These are phyloP conservation scores for Cryphonectria nitschkei DNA, from an alignment of 2,329 filamentous ascomycete species.

Conservation along the genomic window DNA sequence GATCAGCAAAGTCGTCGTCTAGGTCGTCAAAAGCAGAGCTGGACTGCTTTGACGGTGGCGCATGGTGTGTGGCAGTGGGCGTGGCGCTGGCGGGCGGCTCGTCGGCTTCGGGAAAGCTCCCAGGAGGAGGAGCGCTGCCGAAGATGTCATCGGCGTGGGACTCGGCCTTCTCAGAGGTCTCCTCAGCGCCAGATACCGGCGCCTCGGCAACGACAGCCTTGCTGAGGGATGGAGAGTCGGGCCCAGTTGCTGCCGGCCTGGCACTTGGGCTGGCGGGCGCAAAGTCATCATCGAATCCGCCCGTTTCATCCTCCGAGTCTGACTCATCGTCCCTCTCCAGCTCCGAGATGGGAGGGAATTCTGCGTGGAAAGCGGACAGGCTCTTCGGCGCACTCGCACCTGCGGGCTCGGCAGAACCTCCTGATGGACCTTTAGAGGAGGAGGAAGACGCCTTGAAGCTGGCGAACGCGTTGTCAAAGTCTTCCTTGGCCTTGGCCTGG, in stretches of 20 bases:
- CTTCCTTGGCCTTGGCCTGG: conserved; percentile 69
- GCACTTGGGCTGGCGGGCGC: conserved; percentile 61
- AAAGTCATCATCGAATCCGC: conserved; percentile 94
- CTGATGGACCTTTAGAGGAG: conserved; percentile 41
- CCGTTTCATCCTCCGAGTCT: conserved; percentile 75
- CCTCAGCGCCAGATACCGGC: conserved; percentile 18
- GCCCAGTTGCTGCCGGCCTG: conserved; percentile 36
- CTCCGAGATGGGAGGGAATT: conserved; percentile 94
- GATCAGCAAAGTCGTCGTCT: conserved; percentile 79
- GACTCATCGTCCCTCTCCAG: conserved; percentile 83
- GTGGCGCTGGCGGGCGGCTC: conserved; percentile 39
- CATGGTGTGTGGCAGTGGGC: conserved; percentile 37
- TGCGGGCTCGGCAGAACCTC: conserved; percentile 7
- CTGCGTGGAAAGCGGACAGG: conserved; percentile 64
- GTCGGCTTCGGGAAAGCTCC: conserved; percentile 28
- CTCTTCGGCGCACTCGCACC: conserved; percentile 50
- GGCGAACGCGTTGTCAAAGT: conserved; percentile 85
- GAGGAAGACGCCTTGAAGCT: conserved; percentile 65
- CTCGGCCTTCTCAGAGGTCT: conserved; percentile 29
- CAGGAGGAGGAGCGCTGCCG: conserved; percentile 38
- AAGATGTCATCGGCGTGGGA: conserved; percentile 46
- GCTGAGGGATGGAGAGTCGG: conserved; percentile 35
- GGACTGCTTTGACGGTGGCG: conserved; percentile 35
- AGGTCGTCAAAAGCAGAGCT: conserved; percentile 73
- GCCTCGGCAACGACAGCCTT: conserved; percentile 38